Evolutionary conservation across 768 basidiomycete species (phyloP).

Genomic region (Tulasnella sp.): DNA sequence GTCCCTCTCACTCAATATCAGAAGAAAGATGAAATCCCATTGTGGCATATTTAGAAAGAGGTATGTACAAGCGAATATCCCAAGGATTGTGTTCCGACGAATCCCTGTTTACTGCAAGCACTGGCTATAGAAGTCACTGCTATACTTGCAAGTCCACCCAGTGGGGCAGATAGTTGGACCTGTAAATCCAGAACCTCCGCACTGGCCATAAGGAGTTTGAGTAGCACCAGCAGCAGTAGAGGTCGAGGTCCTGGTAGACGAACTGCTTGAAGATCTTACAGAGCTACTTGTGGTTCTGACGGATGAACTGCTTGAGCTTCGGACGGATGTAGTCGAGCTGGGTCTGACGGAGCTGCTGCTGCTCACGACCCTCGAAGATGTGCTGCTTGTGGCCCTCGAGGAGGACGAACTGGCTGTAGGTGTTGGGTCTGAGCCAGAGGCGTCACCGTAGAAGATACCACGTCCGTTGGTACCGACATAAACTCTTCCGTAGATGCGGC

Average conservation of each 20-base stretch:
- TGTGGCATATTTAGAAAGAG: too few relatives aligned
- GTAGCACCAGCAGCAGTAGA: too few relatives aligned
- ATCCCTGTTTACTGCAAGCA: too few relatives aligned
- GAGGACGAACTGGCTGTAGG: not conserved
- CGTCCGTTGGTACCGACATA: conserved; percentile 17
- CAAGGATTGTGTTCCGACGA: too few relatives aligned
- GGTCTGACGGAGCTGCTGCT: not conserved
- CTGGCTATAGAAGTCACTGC: not conserved
- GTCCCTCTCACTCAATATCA: too few relatives aligned
- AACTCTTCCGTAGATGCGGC: conserved; percentile 11
- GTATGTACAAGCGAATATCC: too few relatives aligned
- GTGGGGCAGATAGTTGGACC: conserved; percentile 9
- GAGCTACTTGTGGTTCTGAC: too few relatives aligned
- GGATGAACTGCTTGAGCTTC: not conserved
- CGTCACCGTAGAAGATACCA: conserved; percentile 16
- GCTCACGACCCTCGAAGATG: not conserved
- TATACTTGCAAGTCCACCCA: conserved; percentile 9
- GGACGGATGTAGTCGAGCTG: not conserved
- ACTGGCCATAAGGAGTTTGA: conserved; percentile 2
- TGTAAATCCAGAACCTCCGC: conserved; percentile 7
- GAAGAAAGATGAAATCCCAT: too few relatives aligned
- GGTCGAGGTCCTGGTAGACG: too few relatives aligned
- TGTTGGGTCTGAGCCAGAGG: not conserved
- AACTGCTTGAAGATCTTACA: too few relatives aligned
- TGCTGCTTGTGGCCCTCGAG: not conserved